Percentiles rank a stretch among this genome's conserved stretches.
phyloP scores from a whole-genome alignment of 1,284 basidiomycete species.

The Leccinum pachyderme region DNA sequence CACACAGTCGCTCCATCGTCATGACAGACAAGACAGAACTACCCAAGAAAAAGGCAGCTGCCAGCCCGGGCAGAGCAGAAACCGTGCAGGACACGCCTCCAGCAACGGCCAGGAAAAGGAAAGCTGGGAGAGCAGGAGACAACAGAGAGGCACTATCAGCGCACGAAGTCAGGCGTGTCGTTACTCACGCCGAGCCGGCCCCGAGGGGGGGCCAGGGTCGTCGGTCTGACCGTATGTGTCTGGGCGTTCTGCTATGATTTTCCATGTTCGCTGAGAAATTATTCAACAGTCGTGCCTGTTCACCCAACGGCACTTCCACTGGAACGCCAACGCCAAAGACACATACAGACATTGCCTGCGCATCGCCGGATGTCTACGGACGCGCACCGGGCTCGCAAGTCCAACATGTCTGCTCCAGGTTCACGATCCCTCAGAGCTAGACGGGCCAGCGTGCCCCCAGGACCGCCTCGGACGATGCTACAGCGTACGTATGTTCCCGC shows the following conservation, averaged over 20 bases:
- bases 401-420: slow-evolving; percentile 22
- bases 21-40: slow-evolving; percentile 31
- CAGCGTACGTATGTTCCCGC: slow-evolving; percentile 47
- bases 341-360: slow-evolving; percentile 20
- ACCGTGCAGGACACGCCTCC: slow-evolving; percentile 14
- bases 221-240: slow-evolving; percentile 33
- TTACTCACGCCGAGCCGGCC: slow-evolving; percentile 13
- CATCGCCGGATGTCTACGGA: slow-evolving; percentile 32
- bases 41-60: slow-evolving; percentile 23
- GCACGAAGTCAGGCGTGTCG: slow-evolving; percentile 15
- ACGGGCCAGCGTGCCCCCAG: slow-evolving; percentile 26
- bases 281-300: slow-evolving; percentile 17
- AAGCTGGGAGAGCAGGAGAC: slow-evolving; percentile 20
- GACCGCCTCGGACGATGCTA: slow-evolving; percentile 38
- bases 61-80: slow-evolving; percentile 17
- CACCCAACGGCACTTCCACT: slow-evolving; percentile 15
- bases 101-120: slow-evolving; percentile 29
- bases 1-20: slow-evolving; percentile 11
- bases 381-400: slow-evolving; percentile 24
- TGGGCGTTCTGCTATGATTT: background rate
- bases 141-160: slow-evolving; percentile 5
- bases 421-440: slow-evolving; percentile 25
- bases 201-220: slow-evolving; percentile 27
- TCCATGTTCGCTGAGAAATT: slow-evolving; percentile 11
- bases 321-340: slow-evolving; percentile 30